Base-by-base conservation (phyloP, 768 basidiomycete species). In the Serendipita sp. region DNA sequence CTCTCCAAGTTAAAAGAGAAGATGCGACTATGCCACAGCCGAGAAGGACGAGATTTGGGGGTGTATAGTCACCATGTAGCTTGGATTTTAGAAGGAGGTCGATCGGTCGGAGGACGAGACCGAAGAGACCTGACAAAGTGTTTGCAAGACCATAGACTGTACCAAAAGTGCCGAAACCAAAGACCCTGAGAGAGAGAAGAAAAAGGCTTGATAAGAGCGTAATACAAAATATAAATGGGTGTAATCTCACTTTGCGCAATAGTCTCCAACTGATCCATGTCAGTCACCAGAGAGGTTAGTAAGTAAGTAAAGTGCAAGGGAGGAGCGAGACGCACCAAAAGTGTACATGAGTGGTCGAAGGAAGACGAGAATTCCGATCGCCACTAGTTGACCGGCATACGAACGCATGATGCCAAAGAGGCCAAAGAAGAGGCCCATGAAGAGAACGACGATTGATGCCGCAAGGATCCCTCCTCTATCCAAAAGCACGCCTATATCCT, bases 141-240 rank as follows among this genome's bases (percentile, higher is more conserved):
- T 73, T 74, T 18, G 72, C 71, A 4, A 75, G 68, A 3, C 75
- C 75, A 48, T 75, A 75, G 44, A 76, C 74, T 13, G 72, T 74
- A 1, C 75, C 75, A 64, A 76, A 76, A 4, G 72, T 76, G 32
- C 70, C 68, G 54, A 73, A 73, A 7, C 74, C 73, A 63, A 73
- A 73, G 15, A 72, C 63, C 56, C 68, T 68, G 45, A 35, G 28
- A 54, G 15, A 15, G 45, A 32, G 56, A 23, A 23, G 23, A 15
- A 52, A 44, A 7, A 16, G 60, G 18, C 64, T 46, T 30, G 44
- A n/a, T 60, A 11, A 60, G 48, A 7, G 16, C 23, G 23, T 23
- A 51, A 18, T 18, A 67, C 52, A 2, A 65, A 54, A 38, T 56
- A 11, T 36, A 65, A 13, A 38, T 38, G n/a, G 34, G 1, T 8